Evolutionary conservation across 2,329 filamentous ascomycete species (phyloP).

Genomic region (Zalaria sp.): DNA sequence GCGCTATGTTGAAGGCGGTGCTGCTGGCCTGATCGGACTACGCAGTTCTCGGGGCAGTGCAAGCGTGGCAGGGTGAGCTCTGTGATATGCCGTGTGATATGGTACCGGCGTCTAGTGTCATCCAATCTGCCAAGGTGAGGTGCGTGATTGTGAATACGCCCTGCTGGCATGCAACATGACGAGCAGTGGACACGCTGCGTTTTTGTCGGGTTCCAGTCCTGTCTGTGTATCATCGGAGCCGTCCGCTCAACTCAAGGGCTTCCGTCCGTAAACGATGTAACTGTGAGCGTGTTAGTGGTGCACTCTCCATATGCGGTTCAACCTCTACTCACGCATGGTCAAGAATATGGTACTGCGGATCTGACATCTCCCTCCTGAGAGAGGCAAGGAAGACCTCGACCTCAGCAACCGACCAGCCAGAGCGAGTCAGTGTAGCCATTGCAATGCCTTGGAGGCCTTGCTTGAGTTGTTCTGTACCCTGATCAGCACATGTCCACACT

Average conservation of each 20-base stretch:
- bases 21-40: too few species aligned
- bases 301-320: neutral
- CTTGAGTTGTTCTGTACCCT: slow-evolving; percentile 3
- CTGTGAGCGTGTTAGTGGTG: neutral
- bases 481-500: neutral
- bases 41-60: too few species aligned
- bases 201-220: too few species aligned
- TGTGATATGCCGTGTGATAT: too few species aligned
- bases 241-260: neutral
- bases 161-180: too few species aligned
- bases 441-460: slow-evolving; percentile 5
- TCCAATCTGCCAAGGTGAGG: too few species aligned
- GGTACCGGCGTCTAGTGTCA: too few species aligned
- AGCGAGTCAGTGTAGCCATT: slow-evolving; percentile 2
- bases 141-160: too few species aligned
- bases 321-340: slow-evolving; percentile 3
- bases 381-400: slow-evolving; percentile 4
- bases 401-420: slow-evolving; percentile 3
- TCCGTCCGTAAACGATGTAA: slow-evolving; percentile 3
- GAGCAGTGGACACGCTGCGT: too few species aligned
- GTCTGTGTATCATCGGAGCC: too few species aligned
- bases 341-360: slow-evolving; percentile 1
- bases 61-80: too few species aligned
- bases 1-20: too few species aligned
- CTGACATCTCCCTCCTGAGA: slow-evolving; percentile 2